Evolutionary conservation across 306 rosid genomes (phyloP), one percentile per base, ranked within the genome.

Genomic region (Rosa persica): DNA sequence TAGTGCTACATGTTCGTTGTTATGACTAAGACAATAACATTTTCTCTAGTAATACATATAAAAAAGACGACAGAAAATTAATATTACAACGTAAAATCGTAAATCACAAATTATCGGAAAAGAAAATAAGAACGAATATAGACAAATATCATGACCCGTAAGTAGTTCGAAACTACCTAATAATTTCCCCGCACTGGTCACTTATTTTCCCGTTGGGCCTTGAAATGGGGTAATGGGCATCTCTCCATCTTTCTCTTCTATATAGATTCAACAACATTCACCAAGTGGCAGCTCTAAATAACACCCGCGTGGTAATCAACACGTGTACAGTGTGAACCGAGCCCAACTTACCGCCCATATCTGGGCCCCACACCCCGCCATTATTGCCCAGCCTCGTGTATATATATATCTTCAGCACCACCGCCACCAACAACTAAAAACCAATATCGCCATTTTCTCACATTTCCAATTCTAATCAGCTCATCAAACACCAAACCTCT

Each of bases 301-400:
- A 5, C 52, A 12, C 17, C 72, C 78, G 55, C 79, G 83, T 65
- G 51, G 58, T 72, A 16, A 8, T 6, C 5, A 15, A 72, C 84
- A 55, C 73, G 81, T 76, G 72, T 27, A 5, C 42, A 25, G 71
- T 80, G 67, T 54, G 75, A 76, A 54, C 69, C 60, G 44, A 7
- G 5, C 2, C 20, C 23, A 25, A 46, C 40, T 15, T 23, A 39
- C 39, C 39, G n/a, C 46, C 76, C 81, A 54, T 67, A 38, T 46
- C 40, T 25, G 67, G 67, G 77, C 11, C 44, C 78, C 71, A 67
- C 71, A 43, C 70, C 70, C 69, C 57, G 69, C 78, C 77, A 12
- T 5, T 1, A 19, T 22, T 4, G 55, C 69, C 23, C 57, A 10
- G 10, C 70, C 46, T 43, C 58, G 1, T 12, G 19, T 25, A 27